These are phyloP conservation scores for Aspergillus felis DNA, from an alignment of 2,329 filamentous ascomycete species.

Conservation along the genomic window DNA sequence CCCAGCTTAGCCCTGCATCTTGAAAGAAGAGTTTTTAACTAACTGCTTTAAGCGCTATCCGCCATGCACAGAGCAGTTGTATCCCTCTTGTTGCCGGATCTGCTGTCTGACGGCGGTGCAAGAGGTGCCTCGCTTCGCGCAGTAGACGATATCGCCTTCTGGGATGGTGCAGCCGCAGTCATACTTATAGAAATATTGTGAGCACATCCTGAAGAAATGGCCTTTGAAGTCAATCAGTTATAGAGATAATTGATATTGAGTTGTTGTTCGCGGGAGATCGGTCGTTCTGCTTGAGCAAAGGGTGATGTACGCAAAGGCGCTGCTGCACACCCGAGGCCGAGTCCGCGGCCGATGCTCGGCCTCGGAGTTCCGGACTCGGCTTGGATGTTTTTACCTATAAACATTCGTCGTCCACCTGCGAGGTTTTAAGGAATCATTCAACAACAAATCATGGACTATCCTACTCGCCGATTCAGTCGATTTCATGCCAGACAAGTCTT, in stretches of 20 bases:
- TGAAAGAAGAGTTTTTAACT: background rate
- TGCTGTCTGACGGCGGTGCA: slow-evolving; percentile 32
- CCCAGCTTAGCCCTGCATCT: background rate
- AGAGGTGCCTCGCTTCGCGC: slow-evolving; percentile 29
- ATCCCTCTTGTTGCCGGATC: slow-evolving; percentile 27
- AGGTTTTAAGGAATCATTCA: no score
- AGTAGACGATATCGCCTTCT: slow-evolving; percentile 32
- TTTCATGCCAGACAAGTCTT: no score
- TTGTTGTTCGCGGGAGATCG: background rate
- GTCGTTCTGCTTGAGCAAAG: background rate
- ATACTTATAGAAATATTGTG: slow-evolving; percentile 34
- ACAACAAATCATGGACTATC: no score
- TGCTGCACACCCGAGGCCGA: no score
- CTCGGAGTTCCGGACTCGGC: no score
- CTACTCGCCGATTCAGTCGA: no score
- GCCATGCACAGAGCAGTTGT: slow-evolving; percentile 32
- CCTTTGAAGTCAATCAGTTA: background rate
- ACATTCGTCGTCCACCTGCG: no score
- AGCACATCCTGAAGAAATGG: slow-evolving; percentile 29
- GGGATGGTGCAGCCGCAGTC: slow-evolving; percentile 34
- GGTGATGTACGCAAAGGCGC: background rate
- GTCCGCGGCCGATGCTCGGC: no score
- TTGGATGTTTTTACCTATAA: no score
- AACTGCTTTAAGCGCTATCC: slow-evolving; percentile 7
- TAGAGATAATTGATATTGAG: background rate